These are phyloP conservation scores for Candolleomyces eurysporus DNA, from an alignment of 768 basidiomycete genomes.

Conservation along the genomic window DNA sequence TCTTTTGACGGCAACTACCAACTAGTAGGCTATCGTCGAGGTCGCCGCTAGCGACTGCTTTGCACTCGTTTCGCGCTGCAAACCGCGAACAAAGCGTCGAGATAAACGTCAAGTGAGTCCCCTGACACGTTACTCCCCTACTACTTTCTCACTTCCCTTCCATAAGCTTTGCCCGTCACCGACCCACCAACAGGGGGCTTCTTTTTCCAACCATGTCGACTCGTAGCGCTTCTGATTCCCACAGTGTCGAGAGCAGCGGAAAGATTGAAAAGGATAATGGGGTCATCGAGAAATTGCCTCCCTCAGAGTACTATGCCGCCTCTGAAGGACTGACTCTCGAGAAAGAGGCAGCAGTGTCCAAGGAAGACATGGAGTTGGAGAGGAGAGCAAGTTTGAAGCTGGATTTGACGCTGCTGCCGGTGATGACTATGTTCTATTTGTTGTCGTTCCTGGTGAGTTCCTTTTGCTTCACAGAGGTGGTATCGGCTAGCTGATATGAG, in stretches of 20 bases:
- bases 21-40: too few species aligned
- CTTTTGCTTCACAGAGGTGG: not conserved
- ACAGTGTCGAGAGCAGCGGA: not conserved
- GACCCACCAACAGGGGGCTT: too few species aligned
- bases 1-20: too few species aligned
- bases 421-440: constrained; percentile 38
- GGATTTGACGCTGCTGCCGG: constrained; percentile 31
- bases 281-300: too few species aligned
- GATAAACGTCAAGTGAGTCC: too few species aligned
- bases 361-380: constrained; percentile 3
- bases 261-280: not conserved
- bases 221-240: constrained; percentile 1
- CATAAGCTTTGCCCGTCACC: too few species aligned
- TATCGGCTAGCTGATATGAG: not conserved
- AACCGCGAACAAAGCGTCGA: too few species aligned
- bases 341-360: not conserved
- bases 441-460: constrained; percentile 33
- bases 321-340: not conserved
- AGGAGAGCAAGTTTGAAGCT: constrained; percentile 25
- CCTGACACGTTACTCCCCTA: too few species aligned
- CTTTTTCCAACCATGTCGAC: not conserved
- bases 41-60: too few species aligned
- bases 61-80: too few species aligned
- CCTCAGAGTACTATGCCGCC: not conserved
- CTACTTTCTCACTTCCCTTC: too few species aligned